phyloP scores from a whole-genome alignment of 2,329 filamentous ascomycete species.

The Hymenoscyphus occultus region DNA sequence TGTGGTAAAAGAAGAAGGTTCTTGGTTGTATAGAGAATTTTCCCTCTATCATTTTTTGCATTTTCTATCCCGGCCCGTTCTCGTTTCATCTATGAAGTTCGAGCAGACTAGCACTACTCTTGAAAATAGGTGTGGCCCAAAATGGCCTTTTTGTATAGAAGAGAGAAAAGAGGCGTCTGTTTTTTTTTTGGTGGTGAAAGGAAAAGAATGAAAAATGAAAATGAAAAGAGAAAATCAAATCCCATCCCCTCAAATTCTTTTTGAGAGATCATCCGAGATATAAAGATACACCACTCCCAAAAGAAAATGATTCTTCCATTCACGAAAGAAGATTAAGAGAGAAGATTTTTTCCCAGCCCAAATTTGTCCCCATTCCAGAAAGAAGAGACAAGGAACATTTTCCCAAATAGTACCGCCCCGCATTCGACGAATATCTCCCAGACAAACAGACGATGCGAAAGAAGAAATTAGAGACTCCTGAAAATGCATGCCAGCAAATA shows the following conservation, averaged over 20 bases:
- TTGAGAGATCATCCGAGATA: not conserved
- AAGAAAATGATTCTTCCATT: not conserved
- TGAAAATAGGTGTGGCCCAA: conserved; percentile 5
- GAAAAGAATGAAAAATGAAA: not conserved
- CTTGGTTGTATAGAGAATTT: not conserved
- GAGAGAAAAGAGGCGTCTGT: not conserved
- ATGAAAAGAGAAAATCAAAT: not conserved
- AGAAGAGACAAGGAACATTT: conserved; percentile 2
- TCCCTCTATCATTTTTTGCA: conserved; percentile 7
- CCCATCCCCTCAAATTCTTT: not conserved
- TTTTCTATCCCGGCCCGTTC: conserved; percentile 9
- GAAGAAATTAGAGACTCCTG: conserved; percentile 12
- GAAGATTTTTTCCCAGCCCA: not conserved
- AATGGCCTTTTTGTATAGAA: conserved; percentile 8
- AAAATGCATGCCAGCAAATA: conserved; percentile 12
- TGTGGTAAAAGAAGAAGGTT: not conserved
- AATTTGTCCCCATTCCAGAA: not conserved
- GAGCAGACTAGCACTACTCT: not conserved
- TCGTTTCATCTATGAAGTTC: conserved; percentile 10
- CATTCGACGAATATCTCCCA: not conserved
- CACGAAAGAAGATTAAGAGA: not conserved
- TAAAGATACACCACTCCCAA: too few relatives aligned
- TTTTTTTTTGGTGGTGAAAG: not conserved
- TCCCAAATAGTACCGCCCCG: conserved; percentile 10
- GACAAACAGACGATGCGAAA: not conserved